phyloP scores from a whole-genome alignment of 257 asterid species.

The Petunia secreta region DNA sequence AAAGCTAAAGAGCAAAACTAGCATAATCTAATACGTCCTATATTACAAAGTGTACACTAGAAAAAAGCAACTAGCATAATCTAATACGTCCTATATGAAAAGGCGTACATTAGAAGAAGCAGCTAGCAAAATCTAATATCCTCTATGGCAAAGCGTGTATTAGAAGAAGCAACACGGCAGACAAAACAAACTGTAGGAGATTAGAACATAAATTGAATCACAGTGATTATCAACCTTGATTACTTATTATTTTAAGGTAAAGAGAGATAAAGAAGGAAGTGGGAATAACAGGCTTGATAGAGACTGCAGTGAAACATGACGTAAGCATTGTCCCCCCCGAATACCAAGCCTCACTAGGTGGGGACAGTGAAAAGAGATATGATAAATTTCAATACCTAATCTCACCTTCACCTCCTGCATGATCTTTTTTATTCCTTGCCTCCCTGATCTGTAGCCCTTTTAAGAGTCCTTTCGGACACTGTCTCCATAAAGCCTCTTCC shows the following conservation, averaged over 20 bases:
- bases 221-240: constrained; percentile 41
- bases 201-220: constrained; percentile 43
- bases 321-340: constrained; percentile 50
- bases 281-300: constrained; percentile 62
- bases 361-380: constrained; percentile 53
- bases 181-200: constrained; percentile 40
- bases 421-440: constrained; percentile 45
- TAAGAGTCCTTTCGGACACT: constrained; percentile 40
- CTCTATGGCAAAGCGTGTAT: not conserved
- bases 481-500: constrained; percentile 38
- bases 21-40: not conserved
- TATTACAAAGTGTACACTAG: not conserved
- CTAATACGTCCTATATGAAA: not conserved
- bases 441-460: constrained; percentile 42
- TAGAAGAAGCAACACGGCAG: constrained; percentile 39
- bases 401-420: constrained; percentile 51
- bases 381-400: constrained; percentile 48
- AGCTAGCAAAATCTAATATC: not conserved
- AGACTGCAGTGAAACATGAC: constrained; percentile 58
- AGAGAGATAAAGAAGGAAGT: constrained; percentile 43
- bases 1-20: not conserved
- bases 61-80: constrained; percentile 3
- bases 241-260: constrained; percentile 44
- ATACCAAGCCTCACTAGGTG: constrained; percentile 59
- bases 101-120: constrained; percentile 19